Base-by-base conservation (phyloP, 208 protist genomes). In the Leishmania lainsoni region DNA sequence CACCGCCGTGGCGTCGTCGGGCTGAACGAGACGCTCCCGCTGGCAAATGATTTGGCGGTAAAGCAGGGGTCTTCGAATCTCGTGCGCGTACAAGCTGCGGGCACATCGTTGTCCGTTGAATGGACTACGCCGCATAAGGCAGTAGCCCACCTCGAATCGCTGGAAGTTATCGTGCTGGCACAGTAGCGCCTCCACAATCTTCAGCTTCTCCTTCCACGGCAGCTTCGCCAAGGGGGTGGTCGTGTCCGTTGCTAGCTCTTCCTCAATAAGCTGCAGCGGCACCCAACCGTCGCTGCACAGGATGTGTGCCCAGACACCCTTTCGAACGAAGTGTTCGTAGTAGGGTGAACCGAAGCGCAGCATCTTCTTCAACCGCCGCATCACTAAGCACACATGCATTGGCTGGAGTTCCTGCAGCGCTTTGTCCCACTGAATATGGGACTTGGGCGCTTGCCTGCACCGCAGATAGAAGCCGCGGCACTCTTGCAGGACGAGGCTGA, bases 111-210 rank as follows among this genome's bases (percentile, higher is more conserved):
- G 76, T 26, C 80, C 78, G 49, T 83, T 42, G 68, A 92, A 92
- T 22, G n/a, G 61, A 72, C 86, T 86, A 14, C 42, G 26, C 12
- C 20, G 3, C 5, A 86, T 8, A 3, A 69, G n/a, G 75, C 89
- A 92, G 52, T 76, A 63, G n/a, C 69, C 87, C 29, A 92, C 76
- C 79, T 91, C 52, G 79, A 89, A 91, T n/a, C 91, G 87, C 39
- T 77, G 61, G 70, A 88, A 87, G 81, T 84, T 61, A 76, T 94
- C 86, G 78, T 94, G 89, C 22, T 89, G 29, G 10, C 79, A 71
- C 45, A 94, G 56, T 29, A 91, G 65, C 59, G 86, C 16, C 54
- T 80, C 66, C 49, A 94, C 74, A 42, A 85, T 81, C 26, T 80
- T 54, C 17, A 79, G 63, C 35, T n/a, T 42, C 71, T 83, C 82